A percentile compares a stretch with the other conserved stretches of the same genome.
Conservation (phyloP, 2,329 filamentous ascomycete genomes). For the Fusarium subtropicale region DNA sequence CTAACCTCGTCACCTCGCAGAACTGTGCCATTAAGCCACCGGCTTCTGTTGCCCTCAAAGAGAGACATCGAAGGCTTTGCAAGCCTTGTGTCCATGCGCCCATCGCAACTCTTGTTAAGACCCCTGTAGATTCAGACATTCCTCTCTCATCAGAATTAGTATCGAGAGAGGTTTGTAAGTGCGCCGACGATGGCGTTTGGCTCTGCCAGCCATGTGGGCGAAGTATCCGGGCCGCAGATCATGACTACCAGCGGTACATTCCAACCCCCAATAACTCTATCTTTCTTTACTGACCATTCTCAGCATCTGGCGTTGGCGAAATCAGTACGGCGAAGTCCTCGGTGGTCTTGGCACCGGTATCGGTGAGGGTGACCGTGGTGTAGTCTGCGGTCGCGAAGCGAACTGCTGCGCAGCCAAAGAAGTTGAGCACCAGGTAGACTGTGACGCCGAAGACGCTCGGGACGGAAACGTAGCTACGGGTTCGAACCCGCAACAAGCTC, state of each 20-base stretch:
- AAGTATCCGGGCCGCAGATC: constrained; percentile 70
- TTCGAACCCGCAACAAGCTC: constrained; percentile 34
- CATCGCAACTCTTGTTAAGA: constrained; percentile 65
- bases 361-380: constrained; percentile 87
- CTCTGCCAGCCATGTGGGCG: constrained; percentile 87
- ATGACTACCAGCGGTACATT: constrained; percentile 68
- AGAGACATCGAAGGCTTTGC: constrained; percentile 86
- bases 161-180: constrained; percentile 66
- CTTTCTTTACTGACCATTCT: constrained; percentile 18
- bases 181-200: constrained; percentile 74
- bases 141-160: constrained; percentile 66
- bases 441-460: constrained; percentile 79
- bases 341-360: constrained; percentile 86
- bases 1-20: constrained; percentile 59
- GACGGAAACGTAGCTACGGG: constrained; percentile 51
- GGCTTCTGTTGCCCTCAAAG: constrained; percentile 71
- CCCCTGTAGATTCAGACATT: constrained; percentile 58
- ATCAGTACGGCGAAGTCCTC: constrained; percentile 83
- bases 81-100: constrained; percentile 78
- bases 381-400: constrained; percentile 85
- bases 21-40: constrained; percentile 92
- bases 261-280: no score
- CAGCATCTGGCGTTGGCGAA: constrained; percentile 90
- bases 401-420: constrained; percentile 80
- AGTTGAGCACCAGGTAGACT: constrained; percentile 86